Conservation (phyloP, 495 filamentous ascomycete species). For the Talaromyces ruber region DNA sequence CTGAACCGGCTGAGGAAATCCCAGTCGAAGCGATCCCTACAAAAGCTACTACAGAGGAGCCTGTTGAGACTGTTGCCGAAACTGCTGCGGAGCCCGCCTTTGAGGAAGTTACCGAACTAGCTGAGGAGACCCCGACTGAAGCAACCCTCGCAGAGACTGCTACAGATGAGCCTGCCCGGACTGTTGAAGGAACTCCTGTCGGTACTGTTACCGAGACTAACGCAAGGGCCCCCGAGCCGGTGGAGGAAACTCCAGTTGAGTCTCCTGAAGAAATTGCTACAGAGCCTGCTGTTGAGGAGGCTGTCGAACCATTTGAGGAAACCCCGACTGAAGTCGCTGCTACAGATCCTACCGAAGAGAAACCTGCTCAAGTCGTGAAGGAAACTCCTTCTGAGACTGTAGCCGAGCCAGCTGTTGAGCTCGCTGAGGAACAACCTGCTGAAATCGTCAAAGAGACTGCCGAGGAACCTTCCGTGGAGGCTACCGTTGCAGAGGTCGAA, state of each 20-base stretch:
- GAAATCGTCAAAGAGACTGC: slow-evolving; percentile 8
- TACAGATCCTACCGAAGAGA: neutral
- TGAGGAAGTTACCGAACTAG: neutral
- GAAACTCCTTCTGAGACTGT: neutral
- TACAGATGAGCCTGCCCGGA: neutral
- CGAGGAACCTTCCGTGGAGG: slow-evolving; percentile 6
- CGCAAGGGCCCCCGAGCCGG: neutral
- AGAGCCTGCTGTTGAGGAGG: neutral
- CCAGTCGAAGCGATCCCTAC: too few species aligned
- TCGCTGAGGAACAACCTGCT: neutral
- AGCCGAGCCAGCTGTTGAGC: neutral
- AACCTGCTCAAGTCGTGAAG: neutral
- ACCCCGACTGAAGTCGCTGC: neutral
- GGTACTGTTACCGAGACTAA: neutral
- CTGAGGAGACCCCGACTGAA: neutral
- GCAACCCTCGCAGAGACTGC: neutral
- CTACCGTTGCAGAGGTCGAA: neutral
- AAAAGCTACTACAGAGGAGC: too few species aligned
- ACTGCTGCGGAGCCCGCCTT: too few species aligned
- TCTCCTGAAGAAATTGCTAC: slow-evolving; percentile 1
- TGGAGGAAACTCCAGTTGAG: neutral
- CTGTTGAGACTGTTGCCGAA: too few species aligned
- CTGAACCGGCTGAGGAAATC: neutral
- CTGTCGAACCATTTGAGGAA: neutral
- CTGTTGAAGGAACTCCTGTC: neutral